These are phyloP conservation scores for Teunomyces panamensis DNA, from an alignment of 805 yeast species.

Conservation along the genomic window DNA sequence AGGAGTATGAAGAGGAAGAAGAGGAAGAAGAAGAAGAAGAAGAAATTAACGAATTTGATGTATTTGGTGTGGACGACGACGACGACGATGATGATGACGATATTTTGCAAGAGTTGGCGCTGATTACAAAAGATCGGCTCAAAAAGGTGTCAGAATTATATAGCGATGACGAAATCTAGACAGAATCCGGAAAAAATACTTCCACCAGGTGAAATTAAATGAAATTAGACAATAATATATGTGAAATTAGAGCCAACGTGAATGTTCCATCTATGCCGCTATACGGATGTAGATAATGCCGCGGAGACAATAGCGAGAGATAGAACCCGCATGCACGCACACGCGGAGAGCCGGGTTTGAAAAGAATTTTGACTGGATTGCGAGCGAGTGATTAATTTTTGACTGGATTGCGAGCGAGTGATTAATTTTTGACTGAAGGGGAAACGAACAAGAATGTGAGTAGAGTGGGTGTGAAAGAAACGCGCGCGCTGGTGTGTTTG, in stretches of 20 bases:
- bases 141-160: slow-evolving; percentile 5
- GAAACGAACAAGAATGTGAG: too few relatives aligned
- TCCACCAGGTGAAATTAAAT: neutral
- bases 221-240: neutral
- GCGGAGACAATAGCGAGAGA: neutral
- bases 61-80: slow-evolving; percentile 4
- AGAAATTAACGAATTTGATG: slow-evolving; percentile 7
- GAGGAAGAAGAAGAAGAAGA: slow-evolving; percentile 9
- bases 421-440: too few relatives aligned
- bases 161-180: slow-evolving; percentile 6
- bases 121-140: slow-evolving; percentile 6
- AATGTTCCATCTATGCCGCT: neutral
- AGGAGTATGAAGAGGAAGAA: slow-evolving; percentile 13
- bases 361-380: neutral
- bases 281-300: neutral
- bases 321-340: neutral
- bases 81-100: slow-evolving; percentile 13
- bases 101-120: slow-evolving; percentile 6
- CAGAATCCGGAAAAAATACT: neutral
- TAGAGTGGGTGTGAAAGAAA: too few relatives aligned
- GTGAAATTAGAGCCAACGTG: neutral
- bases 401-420: too few relatives aligned
- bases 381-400: too few relatives aligned
- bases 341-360: neutral
- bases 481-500: too few relatives aligned